phyloP scores from a whole-genome alignment of 1,139 yeast genomes.

The Geotrichum reessii region DNA sequence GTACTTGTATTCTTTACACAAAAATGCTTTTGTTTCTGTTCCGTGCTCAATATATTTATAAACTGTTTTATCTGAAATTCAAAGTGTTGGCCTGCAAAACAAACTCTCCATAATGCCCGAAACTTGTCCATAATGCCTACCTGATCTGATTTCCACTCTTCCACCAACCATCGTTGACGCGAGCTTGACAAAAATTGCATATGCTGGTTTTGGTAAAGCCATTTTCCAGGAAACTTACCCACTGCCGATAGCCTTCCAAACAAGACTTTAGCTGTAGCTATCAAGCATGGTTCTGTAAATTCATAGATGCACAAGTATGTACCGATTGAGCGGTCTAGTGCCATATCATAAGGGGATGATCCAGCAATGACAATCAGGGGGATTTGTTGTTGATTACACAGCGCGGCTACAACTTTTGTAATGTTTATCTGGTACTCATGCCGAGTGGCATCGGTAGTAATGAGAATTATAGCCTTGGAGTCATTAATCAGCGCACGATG shows the following conservation, averaged over 20 bases:
- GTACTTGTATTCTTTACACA: constrained; percentile 57
- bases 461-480: constrained; percentile 51
- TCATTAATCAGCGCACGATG: constrained; percentile 55
- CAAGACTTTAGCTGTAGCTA: constrained; percentile 47
- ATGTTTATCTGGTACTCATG: constrained; percentile 64
- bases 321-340: constrained; percentile 50
- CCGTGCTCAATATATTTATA: neutral
- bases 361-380: constrained; percentile 59
- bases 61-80: constrained; percentile 2
- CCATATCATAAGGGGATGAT: constrained; percentile 59
- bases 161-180: constrained; percentile 53
- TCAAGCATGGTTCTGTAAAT: constrained; percentile 49
- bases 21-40: constrained; percentile 41
- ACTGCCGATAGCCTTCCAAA: constrained; percentile 52
- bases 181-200: constrained; percentile 28
- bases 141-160: constrained; percentile 43
- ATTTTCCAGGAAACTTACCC: constrained; percentile 54
- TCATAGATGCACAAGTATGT: constrained; percentile 61
- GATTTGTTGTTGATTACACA: constrained; percentile 51
- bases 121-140: constrained; percentile 49
- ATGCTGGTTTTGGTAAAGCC: constrained; percentile 30
- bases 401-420: constrained; percentile 51
- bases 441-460: constrained; percentile 58
- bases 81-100: constrained; percentile 26
- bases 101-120: constrained; percentile 38